A percentile compares a stretch with the other conserved stretches of the same genome.
These are phyloP conservation scores for Penicillium verhagenii DNA, from an alignment of 495 filamentous ascomycete species.

Conservation along the genomic window DNA sequence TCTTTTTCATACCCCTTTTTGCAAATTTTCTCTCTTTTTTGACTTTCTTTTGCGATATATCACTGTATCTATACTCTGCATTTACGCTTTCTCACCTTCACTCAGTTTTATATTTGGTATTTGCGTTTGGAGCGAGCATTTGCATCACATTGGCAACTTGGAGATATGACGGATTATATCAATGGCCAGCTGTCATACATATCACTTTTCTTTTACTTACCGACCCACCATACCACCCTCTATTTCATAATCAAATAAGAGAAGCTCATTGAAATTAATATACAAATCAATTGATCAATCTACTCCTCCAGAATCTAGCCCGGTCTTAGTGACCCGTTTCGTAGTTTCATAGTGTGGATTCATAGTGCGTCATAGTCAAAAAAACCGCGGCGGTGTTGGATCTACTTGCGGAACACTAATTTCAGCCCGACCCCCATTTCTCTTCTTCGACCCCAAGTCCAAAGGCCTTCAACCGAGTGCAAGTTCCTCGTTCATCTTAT, in stretches of 20 bases:
- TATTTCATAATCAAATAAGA: conserved; percentile 2
- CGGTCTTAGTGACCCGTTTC: neutral
- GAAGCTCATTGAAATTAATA: neutral
- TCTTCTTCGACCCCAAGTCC: conserved; percentile 6
- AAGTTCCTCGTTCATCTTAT: conserved; percentile 1
- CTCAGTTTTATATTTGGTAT: neutral
- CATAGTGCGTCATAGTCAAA: conserved; percentile 24
- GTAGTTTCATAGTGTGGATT: conserved; percentile 14
- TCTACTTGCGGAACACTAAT: conserved; percentile 24
- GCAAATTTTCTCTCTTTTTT: neutral
- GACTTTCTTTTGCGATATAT: conserved; percentile 12
- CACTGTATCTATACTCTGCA: conserved; percentile 19
- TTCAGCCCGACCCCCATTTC: conserved; percentile 16
- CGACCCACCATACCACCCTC: neutral
- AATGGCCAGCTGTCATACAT: neutral
- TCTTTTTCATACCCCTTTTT: conserved; percentile 19
- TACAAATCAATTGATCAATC: neutral
- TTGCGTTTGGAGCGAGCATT: conserved; percentile 23
- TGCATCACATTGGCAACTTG: conserved; percentile 19
- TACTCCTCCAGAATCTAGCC: neutral
- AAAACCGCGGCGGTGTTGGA: conserved; percentile 26
- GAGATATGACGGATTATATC: conserved; percentile 8
- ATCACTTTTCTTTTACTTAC: neutral
- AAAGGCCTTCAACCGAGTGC: conserved; percentile 15
- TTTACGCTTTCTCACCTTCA: conserved; percentile 6